Conservation (phyloP, 2,329 filamentous ascomycete genomes). For the Colletotrichum sp. region DNA sequence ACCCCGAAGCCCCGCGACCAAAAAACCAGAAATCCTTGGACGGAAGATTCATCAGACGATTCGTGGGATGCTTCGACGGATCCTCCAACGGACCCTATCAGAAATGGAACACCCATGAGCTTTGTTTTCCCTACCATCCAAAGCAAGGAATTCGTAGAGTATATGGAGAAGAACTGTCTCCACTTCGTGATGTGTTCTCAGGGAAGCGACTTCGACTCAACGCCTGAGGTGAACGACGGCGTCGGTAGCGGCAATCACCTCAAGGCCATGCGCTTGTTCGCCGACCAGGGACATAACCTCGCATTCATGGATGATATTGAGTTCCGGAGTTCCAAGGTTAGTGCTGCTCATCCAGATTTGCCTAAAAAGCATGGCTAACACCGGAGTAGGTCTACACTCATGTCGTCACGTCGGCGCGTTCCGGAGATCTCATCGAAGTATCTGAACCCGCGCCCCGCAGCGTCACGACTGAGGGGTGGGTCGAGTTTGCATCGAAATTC, state of each 20-base stretch:
- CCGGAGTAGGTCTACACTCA: not conserved
- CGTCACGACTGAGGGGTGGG: not conserved
- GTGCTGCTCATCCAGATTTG: not conserved
- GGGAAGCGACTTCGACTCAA: not conserved
- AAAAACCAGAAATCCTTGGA: not conserved
- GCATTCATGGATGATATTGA: slow-evolving; percentile 68
- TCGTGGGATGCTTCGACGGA: not conserved
- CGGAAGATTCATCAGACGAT: not conserved
- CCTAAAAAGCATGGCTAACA: not conserved
- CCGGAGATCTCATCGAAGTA: not conserved
- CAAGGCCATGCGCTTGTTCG: slow-evolving; percentile 59
- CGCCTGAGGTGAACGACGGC: not conserved
- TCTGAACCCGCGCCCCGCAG: not conserved
- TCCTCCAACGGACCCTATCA: slow-evolving; percentile 48
- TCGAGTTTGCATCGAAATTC: not conserved
- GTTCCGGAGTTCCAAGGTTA: slow-evolving; percentile 67
- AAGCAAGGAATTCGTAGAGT: slow-evolving; percentile 52
- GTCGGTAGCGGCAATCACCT: slow-evolving; percentile 28
- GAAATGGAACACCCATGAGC: slow-evolving; percentile 33
- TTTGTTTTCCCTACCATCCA: not conserved
- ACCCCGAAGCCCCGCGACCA: not conserved
- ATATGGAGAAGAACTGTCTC: slow-evolving; percentile 57
- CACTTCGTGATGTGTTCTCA: slow-evolving; percentile 65
- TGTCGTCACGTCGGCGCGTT: not conserved
- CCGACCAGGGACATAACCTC: slow-evolving; percentile 61